Percentiles rank a stretch among this genome's conserved stretches.
Conservation (phyloP, 202 grass and related monocot genomes). For the Panicum hallii region DNA sequence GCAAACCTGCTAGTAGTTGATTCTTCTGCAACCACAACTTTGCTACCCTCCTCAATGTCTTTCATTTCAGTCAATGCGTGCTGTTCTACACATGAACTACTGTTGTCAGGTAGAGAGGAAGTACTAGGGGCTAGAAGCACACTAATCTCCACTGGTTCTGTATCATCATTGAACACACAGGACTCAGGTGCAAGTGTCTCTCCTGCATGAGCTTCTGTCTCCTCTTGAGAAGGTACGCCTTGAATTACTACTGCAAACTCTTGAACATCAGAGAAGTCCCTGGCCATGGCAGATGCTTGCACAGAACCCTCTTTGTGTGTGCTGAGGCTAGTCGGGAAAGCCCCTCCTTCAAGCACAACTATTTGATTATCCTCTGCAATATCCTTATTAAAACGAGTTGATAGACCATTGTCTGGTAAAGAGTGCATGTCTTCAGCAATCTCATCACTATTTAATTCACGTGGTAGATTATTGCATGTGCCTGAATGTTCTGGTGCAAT, state of each 20-base stretch:
- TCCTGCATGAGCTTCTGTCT: conserved; percentile 17
- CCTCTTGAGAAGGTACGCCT: conserved; percentile 31
- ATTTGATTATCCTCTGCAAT: conserved; percentile 40
- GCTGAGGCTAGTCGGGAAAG: conserved; percentile 50
- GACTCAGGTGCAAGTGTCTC: conserved; percentile 5
- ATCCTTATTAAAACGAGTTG: conserved; percentile 43
- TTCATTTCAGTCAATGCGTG: conserved; percentile 30
- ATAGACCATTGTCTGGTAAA: conserved; percentile 49
- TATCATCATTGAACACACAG: conserved; percentile 29
- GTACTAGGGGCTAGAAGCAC: conserved; percentile 15
- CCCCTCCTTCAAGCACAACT: conserved; percentile 43
- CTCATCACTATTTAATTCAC: conserved; percentile 37
- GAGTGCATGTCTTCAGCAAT: conserved; percentile 43
- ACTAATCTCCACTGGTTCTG: conserved; percentile 19
- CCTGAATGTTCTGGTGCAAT: conserved; percentile 37
- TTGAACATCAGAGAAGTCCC: conserved; percentile 44
- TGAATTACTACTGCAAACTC: conserved; percentile 34
- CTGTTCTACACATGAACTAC: conserved; percentile 26
- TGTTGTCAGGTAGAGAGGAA: conserved; percentile 11
- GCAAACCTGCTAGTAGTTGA: conserved; percentile 34
- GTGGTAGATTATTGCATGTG: conserved; percentile 18
- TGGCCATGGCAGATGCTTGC: conserved; percentile 30
- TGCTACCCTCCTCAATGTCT: conserved; percentile 4
- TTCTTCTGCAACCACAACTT: conserved; percentile 53
- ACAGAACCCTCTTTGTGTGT: conserved; percentile 45